Conservation (phyloP, 2,329 filamentous ascomycete species). For the Xylaria sp. region DNA sequence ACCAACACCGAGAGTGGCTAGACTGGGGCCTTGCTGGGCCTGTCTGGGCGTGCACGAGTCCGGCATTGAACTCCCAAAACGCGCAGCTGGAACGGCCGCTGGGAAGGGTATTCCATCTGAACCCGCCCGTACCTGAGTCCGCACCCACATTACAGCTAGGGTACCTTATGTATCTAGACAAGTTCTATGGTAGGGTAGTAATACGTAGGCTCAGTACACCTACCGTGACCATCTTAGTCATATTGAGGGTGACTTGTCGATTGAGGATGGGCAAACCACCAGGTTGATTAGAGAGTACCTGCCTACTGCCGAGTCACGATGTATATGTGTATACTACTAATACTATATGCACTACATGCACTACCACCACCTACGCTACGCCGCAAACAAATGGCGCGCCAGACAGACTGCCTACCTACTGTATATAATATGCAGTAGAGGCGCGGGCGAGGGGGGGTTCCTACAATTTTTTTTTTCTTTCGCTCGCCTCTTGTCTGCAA, state of each 20-base stretch:
- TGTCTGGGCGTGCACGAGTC: constrained; percentile 25
- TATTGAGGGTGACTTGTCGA: constrained; percentile 28
- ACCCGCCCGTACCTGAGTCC: not conserved
- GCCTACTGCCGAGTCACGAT: constrained; percentile 14
- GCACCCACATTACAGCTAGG: not conserved
- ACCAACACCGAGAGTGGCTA: constrained; percentile 34
- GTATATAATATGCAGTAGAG: constrained; percentile 1
- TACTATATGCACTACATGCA: too few relatives aligned
- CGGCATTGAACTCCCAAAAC: constrained; percentile 36
- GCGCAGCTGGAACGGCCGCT: constrained; percentile 37
- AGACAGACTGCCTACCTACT: constrained; percentile 2
- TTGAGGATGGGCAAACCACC: constrained; percentile 14
- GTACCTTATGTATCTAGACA: not conserved
- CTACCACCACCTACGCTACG: not conserved
- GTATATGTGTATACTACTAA: not conserved
- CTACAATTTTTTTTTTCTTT: not conserved
- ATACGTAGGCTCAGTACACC: not conserved
- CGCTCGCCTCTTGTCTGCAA: constrained; percentile 22
- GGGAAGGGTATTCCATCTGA: constrained; percentile 8
- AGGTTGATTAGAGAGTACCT: not conserved
- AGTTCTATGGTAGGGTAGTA: not conserved
- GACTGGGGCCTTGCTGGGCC: constrained; percentile 21
- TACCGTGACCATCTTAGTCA: constrained; percentile 30
- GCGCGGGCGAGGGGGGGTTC: constrained; percentile 21
- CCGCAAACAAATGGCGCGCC: not conserved